These are phyloP conservation scores for Phytophthora colocasiae DNA, from an alignment of 352 stramenopile genomes.

Conservation along the genomic window DNA sequence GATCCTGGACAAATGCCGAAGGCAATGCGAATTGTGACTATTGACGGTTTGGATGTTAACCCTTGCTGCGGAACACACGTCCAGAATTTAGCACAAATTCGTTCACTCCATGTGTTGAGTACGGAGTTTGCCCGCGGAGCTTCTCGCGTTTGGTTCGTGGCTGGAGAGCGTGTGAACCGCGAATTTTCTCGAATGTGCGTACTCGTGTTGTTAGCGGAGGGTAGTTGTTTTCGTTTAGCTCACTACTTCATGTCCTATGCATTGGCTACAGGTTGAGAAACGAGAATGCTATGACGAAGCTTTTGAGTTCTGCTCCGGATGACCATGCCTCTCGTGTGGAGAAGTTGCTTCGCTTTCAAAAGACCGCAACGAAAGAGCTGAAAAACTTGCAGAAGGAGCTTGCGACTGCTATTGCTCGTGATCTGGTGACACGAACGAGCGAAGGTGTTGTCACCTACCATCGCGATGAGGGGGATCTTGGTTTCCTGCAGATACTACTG, in stretches of 20 bases:
- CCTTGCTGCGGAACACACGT: conserved; percentile 92
- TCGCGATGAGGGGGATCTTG: conserved; percentile 64
- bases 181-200: conserved; percentile 81
- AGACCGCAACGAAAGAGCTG: conserved; percentile 62
- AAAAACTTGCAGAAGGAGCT: conserved; percentile 83
- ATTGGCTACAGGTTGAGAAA: conserved; percentile 52
- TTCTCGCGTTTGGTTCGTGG: conserved; percentile 87
- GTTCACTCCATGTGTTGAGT: conserved; percentile 78
- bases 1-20: conserved; percentile 60
- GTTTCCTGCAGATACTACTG: conserved; percentile 74
- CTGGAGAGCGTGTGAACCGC: conserved; percentile 77
- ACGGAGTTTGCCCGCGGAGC: conserved; percentile 70
- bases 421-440: conserved; percentile 43
- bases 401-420: conserved; percentile 50
- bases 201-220: background rate
- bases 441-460: conserved; percentile 61
- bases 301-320: conserved; percentile 69
- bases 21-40: conserved; percentile 83
- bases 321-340: conserved; percentile 73
- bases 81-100: conserved; percentile 69
- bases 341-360: conserved; percentile 73
- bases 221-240: too few relatives aligned
- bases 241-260: too few relatives aligned
- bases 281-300: conserved; percentile 74
- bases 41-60: conserved; percentile 86